These are phyloP conservation scores for Mentha longifolia DNA, from an alignment of 257 asterid species.

Conservation along the genomic window DNA sequence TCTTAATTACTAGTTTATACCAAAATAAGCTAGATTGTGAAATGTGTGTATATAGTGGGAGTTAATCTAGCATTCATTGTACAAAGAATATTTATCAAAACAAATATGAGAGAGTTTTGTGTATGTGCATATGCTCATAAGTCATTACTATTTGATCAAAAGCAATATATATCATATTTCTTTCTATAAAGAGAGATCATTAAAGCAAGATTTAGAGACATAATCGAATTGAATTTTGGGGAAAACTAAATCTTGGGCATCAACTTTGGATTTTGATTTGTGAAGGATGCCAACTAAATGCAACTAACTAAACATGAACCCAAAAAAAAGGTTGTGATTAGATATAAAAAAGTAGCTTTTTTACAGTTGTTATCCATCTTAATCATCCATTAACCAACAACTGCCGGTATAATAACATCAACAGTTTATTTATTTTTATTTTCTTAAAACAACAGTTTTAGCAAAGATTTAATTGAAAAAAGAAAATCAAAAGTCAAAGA, in stretches of 20 bases:
- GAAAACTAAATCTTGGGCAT: conserved; percentile 1
- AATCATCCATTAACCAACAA: conserved; percentile 39
- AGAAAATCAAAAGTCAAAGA: conserved; percentile 31
- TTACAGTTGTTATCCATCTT: conserved; percentile 43
- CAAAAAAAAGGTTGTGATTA: conserved; percentile 24
- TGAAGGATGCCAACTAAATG: conserved; percentile 50
- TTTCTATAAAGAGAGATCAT: background rate
- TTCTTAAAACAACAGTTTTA: too few relatives aligned
- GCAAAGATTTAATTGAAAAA: conserved; percentile 21
- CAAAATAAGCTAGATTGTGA: too few relatives aligned
- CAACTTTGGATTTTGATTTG: conserved; percentile 16
- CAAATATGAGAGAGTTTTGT: too few relatives aligned
- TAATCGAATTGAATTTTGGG: background rate
- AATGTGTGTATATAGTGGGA: too few relatives aligned
- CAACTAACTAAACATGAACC: conserved; percentile 34
- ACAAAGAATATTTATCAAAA: too few relatives aligned
- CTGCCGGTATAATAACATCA: conserved; percentile 29
- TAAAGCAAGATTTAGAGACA: conserved; percentile 17
- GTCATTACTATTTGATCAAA: background rate
- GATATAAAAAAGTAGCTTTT: conserved; percentile 29
- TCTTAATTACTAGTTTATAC: too few relatives aligned
- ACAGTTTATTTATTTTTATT: conserved; percentile 10
- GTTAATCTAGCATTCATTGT: too few relatives aligned
- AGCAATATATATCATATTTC: background rate
- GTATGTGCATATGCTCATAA: background rate